phyloP scores from a whole-genome alignment of 1,139 yeast genomes.

The Taphrina wiesneri region DNA sequence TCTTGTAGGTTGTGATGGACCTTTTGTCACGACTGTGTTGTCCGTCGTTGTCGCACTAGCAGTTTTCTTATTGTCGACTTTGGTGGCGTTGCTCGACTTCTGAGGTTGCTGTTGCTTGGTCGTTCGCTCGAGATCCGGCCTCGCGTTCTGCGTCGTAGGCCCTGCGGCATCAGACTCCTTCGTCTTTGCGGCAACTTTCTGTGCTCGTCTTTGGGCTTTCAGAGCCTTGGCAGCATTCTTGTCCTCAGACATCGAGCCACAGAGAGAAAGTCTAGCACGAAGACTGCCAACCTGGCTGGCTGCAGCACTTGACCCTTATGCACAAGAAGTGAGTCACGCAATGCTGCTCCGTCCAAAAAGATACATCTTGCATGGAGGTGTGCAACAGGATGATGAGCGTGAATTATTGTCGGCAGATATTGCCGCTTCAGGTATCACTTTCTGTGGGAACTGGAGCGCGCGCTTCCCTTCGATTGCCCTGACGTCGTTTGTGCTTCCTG shows the following conservation, averaged over 20 bases:
- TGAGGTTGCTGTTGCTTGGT: neutral
- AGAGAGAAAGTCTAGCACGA: neutral
- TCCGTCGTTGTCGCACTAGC: neutral
- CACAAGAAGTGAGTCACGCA: too few species aligned
- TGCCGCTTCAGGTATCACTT: neutral
- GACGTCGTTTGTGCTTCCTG: neutral
- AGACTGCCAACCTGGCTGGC: neutral
- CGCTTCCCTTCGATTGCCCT: neutral
- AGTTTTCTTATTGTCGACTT: neutral
- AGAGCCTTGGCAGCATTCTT: slow-evolving; percentile 20
- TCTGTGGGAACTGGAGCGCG: too few species aligned
- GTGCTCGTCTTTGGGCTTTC: slow-evolving; percentile 29
- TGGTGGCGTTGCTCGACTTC: neutral
- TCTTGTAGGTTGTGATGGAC: neutral
- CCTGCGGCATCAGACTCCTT: slow-evolving; percentile 3
- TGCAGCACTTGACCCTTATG: too few species aligned
- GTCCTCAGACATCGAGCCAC: slow-evolving; percentile 18
- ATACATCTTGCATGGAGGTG: too few species aligned
- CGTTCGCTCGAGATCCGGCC: neutral
- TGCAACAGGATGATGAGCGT: too few species aligned
- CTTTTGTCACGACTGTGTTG: neutral
- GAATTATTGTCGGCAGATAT: neutral
- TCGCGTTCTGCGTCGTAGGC: neutral
- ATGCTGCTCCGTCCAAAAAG: too few species aligned
- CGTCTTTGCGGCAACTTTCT: slow-evolving; percentile 24